These are phyloP conservation scores for Persicaria maculosa DNA, from an alignment of 148 eudicot genomes.

Conservation along the genomic window DNA sequence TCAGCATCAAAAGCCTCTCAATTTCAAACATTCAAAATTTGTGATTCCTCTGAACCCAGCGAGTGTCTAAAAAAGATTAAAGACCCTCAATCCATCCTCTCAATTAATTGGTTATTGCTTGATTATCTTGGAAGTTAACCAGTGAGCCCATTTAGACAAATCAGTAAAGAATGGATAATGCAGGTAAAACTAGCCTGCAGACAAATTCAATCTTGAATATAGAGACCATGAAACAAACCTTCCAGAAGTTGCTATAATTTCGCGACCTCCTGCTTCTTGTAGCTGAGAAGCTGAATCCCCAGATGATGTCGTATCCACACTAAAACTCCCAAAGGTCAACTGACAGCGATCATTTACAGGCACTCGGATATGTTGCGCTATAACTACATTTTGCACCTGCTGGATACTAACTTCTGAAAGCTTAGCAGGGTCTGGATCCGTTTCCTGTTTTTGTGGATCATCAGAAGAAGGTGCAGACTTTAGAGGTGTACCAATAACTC, in stretches of 20 bases:
- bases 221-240: conserved; percentile 37
- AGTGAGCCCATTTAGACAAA: neutral
- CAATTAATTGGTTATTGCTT: neutral
- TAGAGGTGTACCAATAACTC: conserved; percentile 60
- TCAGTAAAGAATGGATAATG: neutral
- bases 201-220: neutral
- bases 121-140: neutral
- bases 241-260: conserved; percentile 34
- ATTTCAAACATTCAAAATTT: neutral
- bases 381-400: conserved; percentile 71
- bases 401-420: conserved; percentile 32
- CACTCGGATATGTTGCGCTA: conserved; percentile 85
- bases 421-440: conserved; percentile 42
- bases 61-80: neutral
- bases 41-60: neutral
- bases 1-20: neutral
- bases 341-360: conserved; percentile 63
- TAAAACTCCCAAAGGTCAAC: conserved; percentile 81
- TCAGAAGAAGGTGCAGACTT: conserved; percentile 41
- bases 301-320: conserved; percentile 25
- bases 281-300: conserved; percentile 26
- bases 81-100: neutral
- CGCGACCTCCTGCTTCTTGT: conserved; percentile 32
- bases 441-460: conserved; percentile 26
- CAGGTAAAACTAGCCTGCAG: neutral